Evolutionary conservation across 108 stramenopile species (phyloP).

Genomic region (Bacterosira constricta): DNA sequence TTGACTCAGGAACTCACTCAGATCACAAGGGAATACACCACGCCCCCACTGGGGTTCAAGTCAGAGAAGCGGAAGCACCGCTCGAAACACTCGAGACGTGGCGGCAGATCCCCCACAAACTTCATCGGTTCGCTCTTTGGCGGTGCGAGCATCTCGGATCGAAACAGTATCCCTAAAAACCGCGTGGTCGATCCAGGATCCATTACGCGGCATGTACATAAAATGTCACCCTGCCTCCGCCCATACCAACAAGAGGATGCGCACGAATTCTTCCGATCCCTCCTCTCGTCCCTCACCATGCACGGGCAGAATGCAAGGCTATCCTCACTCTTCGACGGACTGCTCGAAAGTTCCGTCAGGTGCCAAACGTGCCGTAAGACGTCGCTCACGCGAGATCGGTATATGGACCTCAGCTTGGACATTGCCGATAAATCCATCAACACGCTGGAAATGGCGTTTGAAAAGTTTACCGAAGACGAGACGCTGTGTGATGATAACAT

Average conservation of each 20-base stretch:
- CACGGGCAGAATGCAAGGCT: constrained; percentile 81
- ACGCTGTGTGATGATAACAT: constrained; percentile 71
- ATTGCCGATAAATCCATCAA: constrained; percentile 61
- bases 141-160: neutral
- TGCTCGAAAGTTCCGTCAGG: constrained; percentile 84
- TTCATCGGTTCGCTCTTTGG: constrained; percentile 20
- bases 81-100: neutral
- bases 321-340: constrained; percentile 84
- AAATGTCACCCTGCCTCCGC: constrained; percentile 70
- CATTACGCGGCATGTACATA: constrained; percentile 81
- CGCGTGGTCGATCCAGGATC: constrained; percentile 76
- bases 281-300: constrained; percentile 82
- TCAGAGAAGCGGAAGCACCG: constrained; percentile 9
- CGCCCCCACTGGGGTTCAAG: constrained; percentile 22
- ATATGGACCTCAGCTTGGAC: constrained; percentile 88
- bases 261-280: constrained; percentile 84
- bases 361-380: constrained; percentile 75
- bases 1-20: constrained; percentile 73
- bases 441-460: constrained; percentile 68
- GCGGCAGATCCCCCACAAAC: neutral
- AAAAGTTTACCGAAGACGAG: constrained; percentile 79
- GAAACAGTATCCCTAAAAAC: neutral
- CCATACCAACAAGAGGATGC: constrained; percentile 91
- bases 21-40: constrained; percentile 73
- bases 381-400: constrained; percentile 81